Evolutionary conservation across 2,329 filamentous ascomycete species (phyloP), one percentile per base, ranked within the genome.

Genomic region (Cladosporium oxysporum): DNA sequence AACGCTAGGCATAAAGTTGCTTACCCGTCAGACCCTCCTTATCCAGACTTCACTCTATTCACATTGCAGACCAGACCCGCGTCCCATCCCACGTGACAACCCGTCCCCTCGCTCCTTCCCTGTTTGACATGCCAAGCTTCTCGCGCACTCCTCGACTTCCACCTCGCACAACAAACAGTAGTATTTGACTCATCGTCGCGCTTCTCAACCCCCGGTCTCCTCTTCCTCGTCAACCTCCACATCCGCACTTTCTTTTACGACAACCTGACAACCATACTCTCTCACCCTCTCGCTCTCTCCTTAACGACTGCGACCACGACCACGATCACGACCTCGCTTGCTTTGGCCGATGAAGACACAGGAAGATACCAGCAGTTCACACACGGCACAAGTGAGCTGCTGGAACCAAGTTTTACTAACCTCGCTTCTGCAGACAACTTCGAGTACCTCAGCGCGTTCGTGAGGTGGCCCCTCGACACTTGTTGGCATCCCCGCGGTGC

Each of bases 321-420:
- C 16, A 5, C 2, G 7, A 18, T 28, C 5, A 12, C 28, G 16
- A 53, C 16, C 23, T 31, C 50, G 23, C 50, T 52, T 12, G 12
- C 47, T 50, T 12, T 52, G 26, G 49, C 26, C 21, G 18, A 18
- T 11, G 21, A 26, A 26, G 23, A 26, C 23, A 26, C 23, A 26
- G 28, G 52, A 55, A 55, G 52, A 55, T 33, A 31, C 52, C 52
- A 33, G 52, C 52, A 33, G 52, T 18, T 55, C 52, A 10, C 52
- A 29, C 52, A 47, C 21, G 52, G 28, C 52, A 18, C 52, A 47
- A 47, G 52, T 31, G 52, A 55, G 52, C 28, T 29, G 52, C 28
- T 33, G 28, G n/a, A 55, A n/a, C 28, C 11, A 1, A n/a, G 1
- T 55, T 14, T 35, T n/a, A 33, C 52, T 55, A 12, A 55, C n/a